Percentiles rank a stretch among this genome's conserved stretches.
Conservation (phyloP, 805 yeast species). For the Starmerella scarabaei region DNA sequence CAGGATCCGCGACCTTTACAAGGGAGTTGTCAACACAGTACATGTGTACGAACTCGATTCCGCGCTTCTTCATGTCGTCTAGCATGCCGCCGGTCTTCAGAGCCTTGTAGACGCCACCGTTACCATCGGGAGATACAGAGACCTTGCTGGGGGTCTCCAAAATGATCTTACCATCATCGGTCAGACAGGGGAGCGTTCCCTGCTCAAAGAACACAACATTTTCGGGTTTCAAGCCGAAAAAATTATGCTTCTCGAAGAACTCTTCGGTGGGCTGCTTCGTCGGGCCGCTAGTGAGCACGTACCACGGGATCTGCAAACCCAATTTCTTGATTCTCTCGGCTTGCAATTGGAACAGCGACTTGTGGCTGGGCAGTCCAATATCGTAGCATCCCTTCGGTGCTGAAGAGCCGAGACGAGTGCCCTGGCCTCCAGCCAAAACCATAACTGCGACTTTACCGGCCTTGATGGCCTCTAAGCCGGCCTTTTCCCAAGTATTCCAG, state of each 20-base stretch:
- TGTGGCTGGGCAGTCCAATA: slow-evolving; percentile 70
- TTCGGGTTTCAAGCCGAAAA: slow-evolving; percentile 52
- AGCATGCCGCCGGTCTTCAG: slow-evolving; percentile 50
- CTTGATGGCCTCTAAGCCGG: slow-evolving; percentile 59
- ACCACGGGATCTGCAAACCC: slow-evolving; percentile 49
- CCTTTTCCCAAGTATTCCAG: slow-evolving; percentile 31
- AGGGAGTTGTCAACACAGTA: slow-evolving; percentile 92
- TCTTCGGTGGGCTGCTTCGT: slow-evolving; percentile 63
- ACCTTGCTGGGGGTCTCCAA: slow-evolving; percentile 42
- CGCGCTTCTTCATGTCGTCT: slow-evolving; percentile 51
- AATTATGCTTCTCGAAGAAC: slow-evolving; percentile 48
- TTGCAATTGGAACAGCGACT: slow-evolving; percentile 81
- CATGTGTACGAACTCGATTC: slow-evolving; percentile 84
- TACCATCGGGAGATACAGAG: slow-evolving; percentile 92
- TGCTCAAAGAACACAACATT: slow-evolving; percentile 80
- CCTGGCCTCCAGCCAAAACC: slow-evolving; percentile 97
- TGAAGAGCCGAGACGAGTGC: slow-evolving; percentile 81
- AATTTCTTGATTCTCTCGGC: slow-evolving; percentile 67
- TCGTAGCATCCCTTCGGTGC: slow-evolving; percentile 91
- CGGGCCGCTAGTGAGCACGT: slow-evolving; percentile 89
- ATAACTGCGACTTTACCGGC: slow-evolving; percentile 73
- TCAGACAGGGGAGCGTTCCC: slow-evolving; percentile 87
- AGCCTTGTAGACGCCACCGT: slow-evolving; percentile 92
- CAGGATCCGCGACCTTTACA: slow-evolving; percentile 88
- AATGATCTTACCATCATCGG: slow-evolving; percentile 58